Percentiles rank a stretch among this genome's conserved stretches.
Conservation (phyloP, 371 early-diverging fungal genomes). For the Lichtheimia ornata region DNA sequence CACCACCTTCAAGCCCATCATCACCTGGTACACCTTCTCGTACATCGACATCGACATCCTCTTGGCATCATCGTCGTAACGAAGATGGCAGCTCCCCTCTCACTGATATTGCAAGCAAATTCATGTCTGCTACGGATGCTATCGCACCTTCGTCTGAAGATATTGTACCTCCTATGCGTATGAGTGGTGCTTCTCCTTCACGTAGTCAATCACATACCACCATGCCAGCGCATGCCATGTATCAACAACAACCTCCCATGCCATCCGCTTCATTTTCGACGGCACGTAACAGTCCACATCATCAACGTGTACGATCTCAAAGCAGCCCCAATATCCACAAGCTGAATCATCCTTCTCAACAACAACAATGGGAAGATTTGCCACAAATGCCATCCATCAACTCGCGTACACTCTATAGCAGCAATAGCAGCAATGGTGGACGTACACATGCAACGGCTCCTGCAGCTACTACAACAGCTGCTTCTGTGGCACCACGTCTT, state of each 20-base stretch:
- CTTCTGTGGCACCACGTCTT: constrained; percentile 28
- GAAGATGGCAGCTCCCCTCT: constrained; percentile 42
- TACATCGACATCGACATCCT: constrained; percentile 12
- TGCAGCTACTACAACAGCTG: constrained; percentile 21
- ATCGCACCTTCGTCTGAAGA: constrained; percentile 21
- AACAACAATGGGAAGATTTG: constrained; percentile 21
- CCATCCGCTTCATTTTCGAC: background rate
- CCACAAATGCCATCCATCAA: constrained; percentile 26
- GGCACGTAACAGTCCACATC: constrained; percentile 3
- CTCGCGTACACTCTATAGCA: constrained; percentile 42
- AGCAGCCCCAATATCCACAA: constrained; percentile 67
- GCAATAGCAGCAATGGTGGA: constrained; percentile 68
- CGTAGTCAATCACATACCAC: constrained; percentile 45
- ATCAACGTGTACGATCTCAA: constrained; percentile 58
- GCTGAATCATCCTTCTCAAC: constrained; percentile 11
- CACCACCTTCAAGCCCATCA: constrained; percentile 62
- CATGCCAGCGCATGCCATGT: constrained; percentile 29
- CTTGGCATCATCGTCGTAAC: constrained; percentile 13
- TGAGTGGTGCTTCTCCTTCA: constrained; percentile 20
- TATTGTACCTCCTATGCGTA: constrained; percentile 6
- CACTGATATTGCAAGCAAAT: constrained; percentile 50
- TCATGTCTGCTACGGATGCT: constrained; percentile 26
- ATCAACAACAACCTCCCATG: constrained; percentile 9
- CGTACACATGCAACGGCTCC: background rate
- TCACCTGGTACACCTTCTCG: constrained; percentile 56